A percentile compares a stretch with the other conserved stretches of the same genome.
Conservation (phyloP, 108 stramenopile genomes). For the Schizochytrium sp. region DNA sequence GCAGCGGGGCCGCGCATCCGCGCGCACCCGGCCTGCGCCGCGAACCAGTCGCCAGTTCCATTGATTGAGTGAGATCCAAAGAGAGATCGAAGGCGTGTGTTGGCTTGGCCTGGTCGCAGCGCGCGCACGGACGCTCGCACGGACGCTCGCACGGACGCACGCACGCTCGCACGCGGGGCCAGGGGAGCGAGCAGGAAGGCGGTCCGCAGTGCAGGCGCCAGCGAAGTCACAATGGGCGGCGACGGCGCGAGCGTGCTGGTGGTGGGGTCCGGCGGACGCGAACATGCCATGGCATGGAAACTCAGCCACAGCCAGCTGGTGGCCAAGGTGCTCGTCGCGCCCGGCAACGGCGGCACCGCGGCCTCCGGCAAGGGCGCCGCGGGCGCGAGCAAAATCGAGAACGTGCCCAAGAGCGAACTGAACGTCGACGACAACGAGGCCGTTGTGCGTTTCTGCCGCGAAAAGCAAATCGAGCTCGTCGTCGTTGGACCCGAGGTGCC, state of each 20-base stretch:
- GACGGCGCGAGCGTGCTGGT: slow-evolving; percentile 33
- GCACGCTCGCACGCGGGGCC: too few species aligned
- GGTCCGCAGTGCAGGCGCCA: too few species aligned
- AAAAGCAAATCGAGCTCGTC: slow-evolving; percentile 20
- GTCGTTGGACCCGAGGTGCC: slow-evolving; percentile 96
- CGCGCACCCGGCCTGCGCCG: too few species aligned
- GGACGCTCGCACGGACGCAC: too few species aligned
- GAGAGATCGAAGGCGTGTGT: too few species aligned
- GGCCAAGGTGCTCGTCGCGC: not conserved
- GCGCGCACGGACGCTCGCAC: too few species aligned
- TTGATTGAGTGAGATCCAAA: too few species aligned
- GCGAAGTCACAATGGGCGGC: not conserved
- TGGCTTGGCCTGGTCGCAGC: too few species aligned
- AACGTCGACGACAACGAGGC: not conserved
- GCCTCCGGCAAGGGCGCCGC: not conserved
- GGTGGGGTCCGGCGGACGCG: slow-evolving; percentile 50
- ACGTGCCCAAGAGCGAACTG: not conserved
- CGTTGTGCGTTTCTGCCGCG: slow-evolving; percentile 26
- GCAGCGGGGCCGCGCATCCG: too few species aligned
- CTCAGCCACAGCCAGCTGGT: slow-evolving; percentile 23
- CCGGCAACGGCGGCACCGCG: slow-evolving; percentile 18
- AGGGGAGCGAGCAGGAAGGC: too few species aligned
- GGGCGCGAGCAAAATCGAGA: not conserved
- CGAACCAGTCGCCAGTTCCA: too few species aligned
- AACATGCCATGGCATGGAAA: slow-evolving; percentile 49